Percentiles rank a stretch among this genome's conserved stretches.
phyloP scores from a whole-genome alignment of 352 stramenopile species.

The Plasmopara viticola region DNA sequence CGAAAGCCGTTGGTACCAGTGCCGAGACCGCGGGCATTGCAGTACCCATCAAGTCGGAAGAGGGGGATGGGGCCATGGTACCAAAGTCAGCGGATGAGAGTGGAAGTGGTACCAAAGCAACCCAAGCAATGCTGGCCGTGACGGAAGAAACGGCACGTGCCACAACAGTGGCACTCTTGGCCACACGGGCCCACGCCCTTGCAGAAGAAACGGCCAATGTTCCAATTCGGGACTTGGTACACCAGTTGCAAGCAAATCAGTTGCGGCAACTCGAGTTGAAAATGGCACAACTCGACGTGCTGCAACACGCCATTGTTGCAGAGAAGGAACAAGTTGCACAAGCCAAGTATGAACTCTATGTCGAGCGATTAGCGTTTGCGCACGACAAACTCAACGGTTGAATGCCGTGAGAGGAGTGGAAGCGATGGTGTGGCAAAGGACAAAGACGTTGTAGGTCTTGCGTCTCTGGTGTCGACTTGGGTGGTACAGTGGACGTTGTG shows the following conservation, averaged over 20 bases:
- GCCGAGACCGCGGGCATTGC: conserved; percentile 35
- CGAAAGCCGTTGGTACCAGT: conserved; percentile 32
- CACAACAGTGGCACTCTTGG: conserved; percentile 54
- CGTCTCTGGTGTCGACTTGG: too few species aligned
- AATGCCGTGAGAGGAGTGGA: not conserved
- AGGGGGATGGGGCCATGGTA: conserved; percentile 12
- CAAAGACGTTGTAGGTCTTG: too few species aligned
- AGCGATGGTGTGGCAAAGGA: too few species aligned
- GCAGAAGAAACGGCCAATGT: conserved; percentile 36
- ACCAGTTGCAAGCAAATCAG: conserved; percentile 60
- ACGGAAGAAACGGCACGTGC: conserved; percentile 55
- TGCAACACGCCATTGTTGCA: conserved; percentile 45
- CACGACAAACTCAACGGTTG: conserved; percentile 41
- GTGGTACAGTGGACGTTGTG: too few species aligned
- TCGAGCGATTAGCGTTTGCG: conserved; percentile 57
- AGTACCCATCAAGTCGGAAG: conserved; percentile 34
- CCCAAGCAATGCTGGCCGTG: conserved; percentile 56
- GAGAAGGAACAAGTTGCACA: conserved; percentile 57
- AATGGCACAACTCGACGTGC: conserved; percentile 56
- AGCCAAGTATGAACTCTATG: conserved; percentile 67
- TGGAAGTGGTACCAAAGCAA: conserved; percentile 8
- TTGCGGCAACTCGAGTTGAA: conserved; percentile 75
- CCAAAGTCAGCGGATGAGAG: not conserved
- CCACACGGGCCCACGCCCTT: conserved; percentile 40
- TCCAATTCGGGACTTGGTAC: conserved; percentile 44